Conservation (phyloP, 441 rosid species). For the Pelargonium australe region DNA sequence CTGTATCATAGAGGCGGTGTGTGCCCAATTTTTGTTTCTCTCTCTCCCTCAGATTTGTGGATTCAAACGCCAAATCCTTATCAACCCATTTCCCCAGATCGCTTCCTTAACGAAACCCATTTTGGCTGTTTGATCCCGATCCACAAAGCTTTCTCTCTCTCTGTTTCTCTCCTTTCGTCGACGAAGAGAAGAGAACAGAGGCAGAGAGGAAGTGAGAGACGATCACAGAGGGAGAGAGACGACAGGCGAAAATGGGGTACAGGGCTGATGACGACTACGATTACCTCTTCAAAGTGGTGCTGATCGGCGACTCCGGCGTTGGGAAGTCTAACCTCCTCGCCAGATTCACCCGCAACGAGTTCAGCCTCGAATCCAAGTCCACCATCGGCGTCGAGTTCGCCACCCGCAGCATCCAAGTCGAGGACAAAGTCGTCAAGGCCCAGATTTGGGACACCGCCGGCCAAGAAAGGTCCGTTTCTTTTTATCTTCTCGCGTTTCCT, state of each 20-base stretch:
- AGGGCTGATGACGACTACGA: slow-evolving; percentile 78
- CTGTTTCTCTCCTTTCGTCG: neutral
- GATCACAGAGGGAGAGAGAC: neutral
- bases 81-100: neutral
- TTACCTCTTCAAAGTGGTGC: slow-evolving; percentile 58
- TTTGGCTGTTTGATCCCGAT: too few relatives aligned
- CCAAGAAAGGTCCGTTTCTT: slow-evolving; percentile 5
- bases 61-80: neutral
- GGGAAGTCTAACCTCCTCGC: slow-evolving; percentile 58
- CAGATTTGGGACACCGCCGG: slow-evolving; percentile 8
- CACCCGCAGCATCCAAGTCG: slow-evolving; percentile 6
- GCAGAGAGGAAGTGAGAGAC: neutral
- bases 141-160: too few relatives aligned
- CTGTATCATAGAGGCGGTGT: neutral
- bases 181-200: neutral
- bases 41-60: neutral
- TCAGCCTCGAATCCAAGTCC: slow-evolving; percentile 10
- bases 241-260: slow-evolving; percentile 40
- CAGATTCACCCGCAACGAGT: slow-evolving; percentile 3
- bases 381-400: slow-evolving; percentile 10
- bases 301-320: slow-evolving; percentile 74
- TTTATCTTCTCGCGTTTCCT: neutral
- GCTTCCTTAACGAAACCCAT: neutral
- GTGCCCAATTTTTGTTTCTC: neutral
- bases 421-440: slow-evolving; percentile 7